Evolutionary conservation across 441 rosid genomes (phyloP).

Genomic region (Bruguiera hainesii): DNA sequence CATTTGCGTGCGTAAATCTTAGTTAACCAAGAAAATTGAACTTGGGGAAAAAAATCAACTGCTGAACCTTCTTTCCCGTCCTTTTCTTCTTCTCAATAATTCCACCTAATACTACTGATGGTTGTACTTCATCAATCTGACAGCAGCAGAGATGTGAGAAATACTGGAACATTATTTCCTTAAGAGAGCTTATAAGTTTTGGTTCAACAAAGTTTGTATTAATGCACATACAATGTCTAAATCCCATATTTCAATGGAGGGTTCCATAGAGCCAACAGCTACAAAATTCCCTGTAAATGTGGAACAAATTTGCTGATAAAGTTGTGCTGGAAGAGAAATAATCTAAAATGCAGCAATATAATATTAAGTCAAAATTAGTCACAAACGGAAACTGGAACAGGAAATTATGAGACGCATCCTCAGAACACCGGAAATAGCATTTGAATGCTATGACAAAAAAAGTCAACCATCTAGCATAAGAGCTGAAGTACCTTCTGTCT

Average conservation of each 20-base stretch:
- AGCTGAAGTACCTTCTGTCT: constrained; percentile 50
- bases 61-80: constrained; percentile 49
- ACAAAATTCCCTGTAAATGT: constrained; percentile 74
- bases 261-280: constrained; percentile 89
- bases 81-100: constrained; percentile 51
- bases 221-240: constrained; percentile 70
- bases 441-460: neutral
- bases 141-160: constrained; percentile 19
- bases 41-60: constrained; percentile 14
- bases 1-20: neutral
- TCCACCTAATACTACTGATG: constrained; percentile 76
- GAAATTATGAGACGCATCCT: too few relatives aligned
- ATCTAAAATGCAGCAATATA: neutral
- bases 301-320: neutral
- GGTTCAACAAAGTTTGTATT: constrained; percentile 4
- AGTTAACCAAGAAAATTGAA: neutral
- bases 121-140: constrained; percentile 87
- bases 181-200: neutral
- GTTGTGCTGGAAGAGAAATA: neutral
- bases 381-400: neutral
- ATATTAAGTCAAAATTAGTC: neutral
- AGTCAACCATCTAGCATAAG: neutral
- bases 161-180: constrained; percentile 15
- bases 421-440: neutral
- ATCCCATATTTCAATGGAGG: constrained; percentile 94